A percentile compares a stretch with the other conserved stretches of the same genome.
Conservation (phyloP, 2,329 filamentous ascomycete species). For the Ramularia endophylla region DNA sequence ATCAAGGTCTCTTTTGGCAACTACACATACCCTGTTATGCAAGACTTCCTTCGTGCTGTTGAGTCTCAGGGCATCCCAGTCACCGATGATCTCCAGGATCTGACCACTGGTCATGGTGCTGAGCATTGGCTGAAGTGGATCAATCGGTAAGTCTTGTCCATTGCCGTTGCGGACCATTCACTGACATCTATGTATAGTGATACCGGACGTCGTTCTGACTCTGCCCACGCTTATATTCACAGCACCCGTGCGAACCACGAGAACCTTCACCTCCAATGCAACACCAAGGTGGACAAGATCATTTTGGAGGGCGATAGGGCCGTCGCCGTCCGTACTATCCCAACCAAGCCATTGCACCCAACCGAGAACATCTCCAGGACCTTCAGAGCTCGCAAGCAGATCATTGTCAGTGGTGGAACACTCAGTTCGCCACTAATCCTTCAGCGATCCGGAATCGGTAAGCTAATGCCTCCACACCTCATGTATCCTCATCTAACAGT, state of each 20-base stretch:
- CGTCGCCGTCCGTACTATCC: slow-evolving; percentile 64
- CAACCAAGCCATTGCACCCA: slow-evolving; percentile 61
- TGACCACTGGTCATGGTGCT: slow-evolving; percentile 61
- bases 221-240: slow-evolving; percentile 72
- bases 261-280: slow-evolving; percentile 66
- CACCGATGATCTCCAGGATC: slow-evolving; percentile 69
- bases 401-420: slow-evolving; percentile 67
- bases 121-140: slow-evolving; percentile 87
- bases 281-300: slow-evolving; percentile 73
- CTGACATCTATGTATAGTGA: slow-evolving; percentile 26
- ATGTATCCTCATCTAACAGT: background rate
- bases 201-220: slow-evolving; percentile 67
- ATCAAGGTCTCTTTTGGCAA: slow-evolving; percentile 80
- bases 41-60: slow-evolving; percentile 60
- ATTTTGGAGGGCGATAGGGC: slow-evolving; percentile 67
- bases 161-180: background rate
- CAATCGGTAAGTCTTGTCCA: slow-evolving; percentile 43
- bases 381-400: slow-evolving; percentile 66
- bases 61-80: slow-evolving; percentile 69
- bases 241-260: slow-evolving; percentile 63
- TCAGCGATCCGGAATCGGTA: slow-evolving; percentile 64
- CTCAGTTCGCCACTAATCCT: slow-evolving; percentile 69
- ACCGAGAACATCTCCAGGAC: slow-evolving; percentile 48
- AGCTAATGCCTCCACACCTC: background rate
- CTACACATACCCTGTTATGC: slow-evolving; percentile 68